Base-by-base conservation (phyloP, 2,329 filamentous ascomycete genomes). In the Neonectria neomacrospora region DNA sequence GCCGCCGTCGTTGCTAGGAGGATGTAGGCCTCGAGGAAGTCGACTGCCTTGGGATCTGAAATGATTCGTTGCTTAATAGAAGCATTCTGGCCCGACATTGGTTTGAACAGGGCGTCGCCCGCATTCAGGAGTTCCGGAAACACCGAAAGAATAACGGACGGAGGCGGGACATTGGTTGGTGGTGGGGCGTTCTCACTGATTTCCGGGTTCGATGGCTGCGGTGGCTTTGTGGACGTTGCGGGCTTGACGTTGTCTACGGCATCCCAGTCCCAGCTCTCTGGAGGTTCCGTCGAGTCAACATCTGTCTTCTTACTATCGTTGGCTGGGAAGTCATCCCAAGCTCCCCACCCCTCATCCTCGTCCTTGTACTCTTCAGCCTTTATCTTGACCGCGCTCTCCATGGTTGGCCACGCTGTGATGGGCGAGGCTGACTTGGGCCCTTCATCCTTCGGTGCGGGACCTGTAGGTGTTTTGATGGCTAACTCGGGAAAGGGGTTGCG, bases 111-210 rank as follows among this genome's bases (percentile, higher is more conserved):
- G 18, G 85, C 80, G 65, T 90, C 86, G 5, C 90, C 89, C 28
- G 90, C 82, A 20, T 86, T 83, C 64, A 97, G 87, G 5, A 96
- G 80, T 8, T 86, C 82, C 0, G 92, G 88, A 68, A 97, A 93
- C 8, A 93, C 78, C 9, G 91, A 89, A 22, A 98, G 84, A 14
- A 98, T 82, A 20, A 97, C 85, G 1, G 92, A 92, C 1, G 95
- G 95, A 5, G 95, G 95, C 10, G 95, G 95, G 8, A 97, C 89
- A 73, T 97, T 97, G 18, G 89, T 93, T 5, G 94, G 94, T 6
- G 93, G 91, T 23, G 83, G 80, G 41, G 76, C 74, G 60, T 81
- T 76, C n/a, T 65, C 67, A 22, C 56, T 55, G 5, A 62, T 54
- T 11, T 60, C 58, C 9, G 16, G 39, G 20, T 20, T 57, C 7